A percentile compares a stretch with the other conserved stretches of the same genome.
phyloP scores from a whole-genome alignment of 768 basidiomycete genomes.

The Xerocomus spinulosus region DNA sequence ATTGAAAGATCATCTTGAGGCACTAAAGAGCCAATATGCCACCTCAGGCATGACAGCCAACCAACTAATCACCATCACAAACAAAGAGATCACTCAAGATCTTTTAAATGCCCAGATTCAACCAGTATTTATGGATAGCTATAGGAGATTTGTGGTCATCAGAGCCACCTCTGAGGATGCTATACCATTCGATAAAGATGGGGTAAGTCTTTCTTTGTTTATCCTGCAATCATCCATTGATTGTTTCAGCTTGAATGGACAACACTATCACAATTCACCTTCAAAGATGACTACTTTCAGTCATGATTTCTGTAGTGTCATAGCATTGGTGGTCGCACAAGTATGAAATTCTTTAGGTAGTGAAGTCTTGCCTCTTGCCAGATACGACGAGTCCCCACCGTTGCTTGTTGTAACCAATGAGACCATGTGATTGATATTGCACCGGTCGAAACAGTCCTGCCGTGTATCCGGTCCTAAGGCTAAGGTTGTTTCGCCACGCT shows the following conservation, averaged over 20 bases:
- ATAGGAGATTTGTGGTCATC: conserved; percentile 65
- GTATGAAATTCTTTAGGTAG: no score
- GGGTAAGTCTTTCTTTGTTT: conserved; percentile 37
- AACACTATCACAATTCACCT: conserved; percentile 43
- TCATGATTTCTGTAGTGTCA: background rate
- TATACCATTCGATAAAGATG: conserved; percentile 31
- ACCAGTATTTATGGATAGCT: conserved; percentile 54
- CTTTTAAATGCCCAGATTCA: conserved; percentile 55
- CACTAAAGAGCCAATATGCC: conserved; percentile 22
- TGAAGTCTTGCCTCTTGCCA: no score
- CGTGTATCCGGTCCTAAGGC: no score
- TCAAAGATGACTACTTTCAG: conserved; percentile 54
- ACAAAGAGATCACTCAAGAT: conserved; percentile 45
- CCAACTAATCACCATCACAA: conserved; percentile 37
- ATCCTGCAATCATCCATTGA: background rate
- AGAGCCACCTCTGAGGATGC: conserved; percentile 33
- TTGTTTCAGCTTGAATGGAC: conserved; percentile 54
- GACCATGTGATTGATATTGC: conserved; percentile 26
- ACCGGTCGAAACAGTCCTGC: background rate
- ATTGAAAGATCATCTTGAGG: conserved; percentile 39
- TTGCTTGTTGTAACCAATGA: no score
- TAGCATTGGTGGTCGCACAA: conserved; percentile 1
- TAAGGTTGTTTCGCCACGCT: background rate
- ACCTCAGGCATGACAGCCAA: conserved; percentile 31
- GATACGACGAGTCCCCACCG: no score